phyloP scores from a whole-genome alignment of 495 filamentous ascomycete species.

The Annulohypoxylon stygium region DNA sequence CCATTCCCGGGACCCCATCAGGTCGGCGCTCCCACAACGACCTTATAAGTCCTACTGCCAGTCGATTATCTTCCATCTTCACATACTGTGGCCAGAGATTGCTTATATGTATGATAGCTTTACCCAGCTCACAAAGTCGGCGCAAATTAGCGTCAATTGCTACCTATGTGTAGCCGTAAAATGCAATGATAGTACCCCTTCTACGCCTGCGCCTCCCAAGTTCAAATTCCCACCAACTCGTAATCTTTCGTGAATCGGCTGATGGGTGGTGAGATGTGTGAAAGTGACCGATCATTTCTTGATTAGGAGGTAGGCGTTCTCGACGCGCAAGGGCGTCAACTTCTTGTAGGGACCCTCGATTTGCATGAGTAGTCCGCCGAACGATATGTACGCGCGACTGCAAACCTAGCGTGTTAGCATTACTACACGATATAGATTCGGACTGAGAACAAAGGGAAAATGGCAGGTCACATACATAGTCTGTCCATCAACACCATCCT shows the following conservation, averaged over 20 bases:
- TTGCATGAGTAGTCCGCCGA: slow-evolving; percentile 89
- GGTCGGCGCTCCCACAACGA: slow-evolving; percentile 44
- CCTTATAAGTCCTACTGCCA: neutral
- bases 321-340: slow-evolving; percentile 87
- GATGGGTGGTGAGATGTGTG: slow-evolving; percentile 3
- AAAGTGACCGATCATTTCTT: slow-evolving; percentile 75
- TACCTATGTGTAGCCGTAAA: slow-evolving; percentile 14
- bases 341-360: slow-evolving; percentile 97
- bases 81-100: slow-evolving; percentile 1
- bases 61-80: neutral
- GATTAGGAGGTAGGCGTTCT: slow-evolving; percentile 91
- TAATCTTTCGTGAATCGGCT: slow-evolving; percentile 27
- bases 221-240: slow-evolving; percentile 25
- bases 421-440: too few species aligned
- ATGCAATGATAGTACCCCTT: slow-evolving; percentile 21
- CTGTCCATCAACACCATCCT: slow-evolving; percentile 81
- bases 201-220: slow-evolving; percentile 12
- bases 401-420: slow-evolving; percentile 42
- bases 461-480: slow-evolving; percentile 75
- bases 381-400: slow-evolving; percentile 93
- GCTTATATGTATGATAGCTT: slow-evolving; percentile 27
- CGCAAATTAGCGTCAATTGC: slow-evolving; percentile 21
- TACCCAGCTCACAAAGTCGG: slow-evolving; percentile 10
- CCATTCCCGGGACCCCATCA: slow-evolving; percentile 81
- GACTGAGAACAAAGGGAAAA: too few species aligned